These are phyloP conservation scores for Mortierella sp. DNA, from an alignment of 371 early-diverging fungal genomes.

Conservation along the genomic window DNA sequence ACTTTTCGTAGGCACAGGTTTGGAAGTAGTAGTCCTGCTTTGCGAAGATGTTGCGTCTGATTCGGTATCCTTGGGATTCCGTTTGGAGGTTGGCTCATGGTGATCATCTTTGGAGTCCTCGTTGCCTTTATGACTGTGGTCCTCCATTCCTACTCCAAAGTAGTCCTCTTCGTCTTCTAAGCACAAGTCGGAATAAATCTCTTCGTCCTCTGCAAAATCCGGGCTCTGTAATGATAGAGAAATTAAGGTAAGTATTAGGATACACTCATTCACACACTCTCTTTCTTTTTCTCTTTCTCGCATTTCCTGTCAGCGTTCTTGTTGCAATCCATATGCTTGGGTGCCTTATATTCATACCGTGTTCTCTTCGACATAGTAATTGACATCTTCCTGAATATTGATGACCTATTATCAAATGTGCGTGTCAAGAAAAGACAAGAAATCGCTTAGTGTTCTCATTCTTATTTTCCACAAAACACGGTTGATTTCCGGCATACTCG, in stretches of 20 bases:
- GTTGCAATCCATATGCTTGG: no score
- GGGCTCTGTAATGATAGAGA: conserved; percentile 62
- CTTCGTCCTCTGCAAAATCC: conserved; percentile 92
- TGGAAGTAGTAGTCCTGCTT: conserved; percentile 15
- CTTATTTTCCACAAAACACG: no score
- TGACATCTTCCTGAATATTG: conserved; percentile 85
- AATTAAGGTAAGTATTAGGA: background rate
- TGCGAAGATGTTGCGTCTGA: conserved; percentile 27
- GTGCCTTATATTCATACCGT: conserved; percentile 56
- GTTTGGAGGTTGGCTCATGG: conserved; percentile 42
- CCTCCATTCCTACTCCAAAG: conserved; percentile 70
- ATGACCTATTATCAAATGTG: conserved; percentile 62
- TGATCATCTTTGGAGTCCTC: conserved; percentile 48
- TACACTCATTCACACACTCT: background rate
- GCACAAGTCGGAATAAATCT: conserved; percentile 92
- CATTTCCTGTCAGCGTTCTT: conserved; percentile 2
- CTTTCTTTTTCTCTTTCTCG: no score
- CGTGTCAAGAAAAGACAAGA: no score
- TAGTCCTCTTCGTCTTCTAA: conserved; percentile 90
- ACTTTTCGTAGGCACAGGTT: conserved; percentile 46
- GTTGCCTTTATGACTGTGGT: conserved; percentile 50
- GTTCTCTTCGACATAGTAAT: conserved; percentile 91
- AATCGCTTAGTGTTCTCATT: no score
- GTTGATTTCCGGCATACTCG: no score
- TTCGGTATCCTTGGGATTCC: conserved; percentile 55